Conservation (phyloP, 2,329 filamentous ascomycete genomes). For the Penicillium capsulatum region DNA sequence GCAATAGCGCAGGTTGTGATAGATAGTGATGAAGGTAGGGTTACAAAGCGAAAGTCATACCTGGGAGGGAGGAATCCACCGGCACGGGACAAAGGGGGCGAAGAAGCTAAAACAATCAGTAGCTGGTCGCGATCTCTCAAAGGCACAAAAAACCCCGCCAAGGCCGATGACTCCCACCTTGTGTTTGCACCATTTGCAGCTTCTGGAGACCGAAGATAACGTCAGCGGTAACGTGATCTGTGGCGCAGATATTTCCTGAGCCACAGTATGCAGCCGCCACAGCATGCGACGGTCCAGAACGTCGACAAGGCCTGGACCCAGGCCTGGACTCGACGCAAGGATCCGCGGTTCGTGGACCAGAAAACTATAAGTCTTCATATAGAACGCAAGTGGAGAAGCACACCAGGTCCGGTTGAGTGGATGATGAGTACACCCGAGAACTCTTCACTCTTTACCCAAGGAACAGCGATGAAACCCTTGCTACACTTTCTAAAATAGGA, state of each 20-base stretch:
- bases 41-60: slow-evolving; percentile 5
- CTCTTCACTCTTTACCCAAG: slow-evolving; percentile 6
- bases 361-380: too few relatives aligned
- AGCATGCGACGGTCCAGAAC: too few relatives aligned
- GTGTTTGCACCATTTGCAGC: slow-evolving; percentile 27
- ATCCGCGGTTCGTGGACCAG: too few relatives aligned
- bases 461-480: slow-evolving; percentile 1
- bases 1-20: too few relatives aligned
- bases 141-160: slow-evolving; percentile 32
- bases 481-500: not conserved
- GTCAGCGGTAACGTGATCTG: slow-evolving; percentile 6
- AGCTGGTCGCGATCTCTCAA: slow-evolving; percentile 11
- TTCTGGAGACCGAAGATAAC: slow-evolving; percentile 3
- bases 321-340: too few relatives aligned
- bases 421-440: not conserved
- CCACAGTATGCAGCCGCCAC: too few relatives aligned
- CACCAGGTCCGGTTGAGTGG: too few relatives aligned
- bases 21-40: too few relatives aligned
- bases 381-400: too few relatives aligned
- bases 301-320: too few relatives aligned
- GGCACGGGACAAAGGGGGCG: not conserved
- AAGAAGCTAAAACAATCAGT: not conserved
- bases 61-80: slow-evolving; percentile 2
- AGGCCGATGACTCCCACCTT: slow-evolving; percentile 27
- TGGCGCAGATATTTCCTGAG: slow-evolving; percentile 3